These are phyloP conservation scores for Starmerella davenportii DNA, from an alignment of 805 yeast species.

Conservation along the genomic window DNA sequence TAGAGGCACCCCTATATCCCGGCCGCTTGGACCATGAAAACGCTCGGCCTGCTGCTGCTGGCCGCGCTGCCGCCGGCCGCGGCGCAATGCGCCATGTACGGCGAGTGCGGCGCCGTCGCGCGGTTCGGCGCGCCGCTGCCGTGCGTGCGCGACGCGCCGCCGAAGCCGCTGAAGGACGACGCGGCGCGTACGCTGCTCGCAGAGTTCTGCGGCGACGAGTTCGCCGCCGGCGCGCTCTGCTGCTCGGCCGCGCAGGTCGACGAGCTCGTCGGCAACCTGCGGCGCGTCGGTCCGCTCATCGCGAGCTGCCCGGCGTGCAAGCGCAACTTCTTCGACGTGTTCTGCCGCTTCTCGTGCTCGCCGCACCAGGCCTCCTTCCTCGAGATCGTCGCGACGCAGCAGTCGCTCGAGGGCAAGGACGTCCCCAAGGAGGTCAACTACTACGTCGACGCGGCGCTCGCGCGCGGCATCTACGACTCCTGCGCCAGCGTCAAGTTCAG, in stretches of 20 bases:
- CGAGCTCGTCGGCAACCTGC: conserved; percentile 38
- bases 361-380: conserved; percentile 63
- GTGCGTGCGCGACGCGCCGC: conserved; percentile 41
- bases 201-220: conserved; percentile 51
- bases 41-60: too few relatives aligned
- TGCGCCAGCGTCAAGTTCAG: conserved; percentile 81
- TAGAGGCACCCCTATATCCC: too few relatives aligned
- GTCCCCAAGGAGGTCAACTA: conserved; percentile 59
- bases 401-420: conserved; percentile 32
- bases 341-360: conserved; percentile 77
- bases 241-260: conserved; percentile 46
- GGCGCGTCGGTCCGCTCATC: conserved; percentile 61
- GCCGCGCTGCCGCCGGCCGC: neutral
- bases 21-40: too few relatives aligned
- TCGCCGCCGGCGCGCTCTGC: conserved; percentile 37
- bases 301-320: conserved; percentile 90
- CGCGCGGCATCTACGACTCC: conserved; percentile 52
- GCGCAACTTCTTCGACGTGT: conserved; percentile 64
- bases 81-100: conserved; percentile 21
- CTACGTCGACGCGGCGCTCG: conserved; percentile 41
- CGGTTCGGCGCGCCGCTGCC: conserved; percentile 68
- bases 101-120: conserved; percentile 57
- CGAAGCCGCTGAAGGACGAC: conserved; percentile 31
- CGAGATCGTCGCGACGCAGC: conserved; percentile 38
- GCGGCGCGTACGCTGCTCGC: conserved; percentile 29